A percentile compares a stretch with the other conserved stretches of the same genome.
phyloP scores from a whole-genome alignment of 1,139 yeast species.

The Wickerhamomyces sp. region DNA sequence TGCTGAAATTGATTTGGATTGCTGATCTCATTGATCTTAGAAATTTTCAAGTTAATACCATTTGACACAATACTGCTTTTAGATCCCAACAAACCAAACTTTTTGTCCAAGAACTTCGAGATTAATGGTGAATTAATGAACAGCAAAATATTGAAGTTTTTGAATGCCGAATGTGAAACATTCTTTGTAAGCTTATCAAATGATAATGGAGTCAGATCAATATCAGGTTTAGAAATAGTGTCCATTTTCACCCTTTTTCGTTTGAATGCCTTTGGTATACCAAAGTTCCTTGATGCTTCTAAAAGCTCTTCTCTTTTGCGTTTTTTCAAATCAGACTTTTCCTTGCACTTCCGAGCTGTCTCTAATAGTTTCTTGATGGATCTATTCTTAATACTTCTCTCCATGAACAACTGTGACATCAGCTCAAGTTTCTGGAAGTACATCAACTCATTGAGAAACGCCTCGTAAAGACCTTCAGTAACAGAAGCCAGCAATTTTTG shows the following conservation, averaged over 20 bases:
- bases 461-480: conserved; percentile 45
- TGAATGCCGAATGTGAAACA: conserved; percentile 9
- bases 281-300: conserved; percentile 29
- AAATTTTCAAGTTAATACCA: conserved; percentile 5
- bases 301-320: conserved; percentile 40
- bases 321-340: conserved; percentile 27
- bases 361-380: conserved; percentile 25
- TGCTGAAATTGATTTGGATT: conserved; percentile 18
- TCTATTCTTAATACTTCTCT: conserved; percentile 25
- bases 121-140: conserved; percentile 16
- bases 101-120: conserved; percentile 16
- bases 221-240: conserved; percentile 3
- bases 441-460: conserved; percentile 54
- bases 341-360: conserved; percentile 26
- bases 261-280: conserved; percentile 28
- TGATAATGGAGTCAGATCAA: conserved; percentile 15
- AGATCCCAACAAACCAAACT: conserved; percentile 11
- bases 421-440: conserved; percentile 38
- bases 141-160: conserved; percentile 24
- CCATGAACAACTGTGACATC: conserved; percentile 34
- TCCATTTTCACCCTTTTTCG: conserved; percentile 14
- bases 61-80: neutral
- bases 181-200: conserved; percentile 16
- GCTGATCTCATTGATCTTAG: conserved; percentile 9
- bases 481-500: conserved; percentile 32